These are phyloP conservation scores for Crucihimalaya himalaica DNA, from an alignment of 345 rosid species.

Conservation along the genomic window DNA sequence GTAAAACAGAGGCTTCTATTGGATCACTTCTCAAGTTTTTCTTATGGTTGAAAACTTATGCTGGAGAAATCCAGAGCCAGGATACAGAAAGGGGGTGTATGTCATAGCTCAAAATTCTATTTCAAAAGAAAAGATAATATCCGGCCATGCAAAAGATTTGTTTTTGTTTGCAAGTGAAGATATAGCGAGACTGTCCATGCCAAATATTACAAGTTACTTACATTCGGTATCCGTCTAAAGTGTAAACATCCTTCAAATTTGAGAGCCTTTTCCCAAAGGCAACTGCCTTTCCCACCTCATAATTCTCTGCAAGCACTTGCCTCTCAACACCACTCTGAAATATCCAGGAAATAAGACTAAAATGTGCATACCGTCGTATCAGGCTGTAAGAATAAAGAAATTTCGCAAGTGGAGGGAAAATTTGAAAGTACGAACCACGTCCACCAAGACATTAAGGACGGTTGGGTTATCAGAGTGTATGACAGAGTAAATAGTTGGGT, in stretches of 20 bases:
- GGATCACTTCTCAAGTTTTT: conserved; percentile 1
- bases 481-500: conserved; percentile 78
- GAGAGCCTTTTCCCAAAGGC: conserved; percentile 78
- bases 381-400: conserved; percentile 4
- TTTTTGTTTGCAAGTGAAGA: conserved; percentile 22
- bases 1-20: neutral
- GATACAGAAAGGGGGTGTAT: neutral
- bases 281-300: conserved; percentile 71
- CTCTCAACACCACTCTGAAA: conserved; percentile 79
- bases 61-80: conserved; percentile 6
- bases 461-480: conserved; percentile 71
- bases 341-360: conserved; percentile 19
- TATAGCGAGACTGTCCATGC: conserved; percentile 2
- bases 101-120: neutral
- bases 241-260: conserved; percentile 82
- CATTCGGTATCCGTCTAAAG: conserved; percentile 88
- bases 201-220: conserved; percentile 42
- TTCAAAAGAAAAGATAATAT: neutral
- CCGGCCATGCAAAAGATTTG: neutral
- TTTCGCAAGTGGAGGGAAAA: conserved; percentile 6
- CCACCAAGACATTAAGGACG: conserved; percentile 87
- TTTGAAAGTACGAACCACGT: conserved; percentile 55
- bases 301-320: conserved; percentile 89
- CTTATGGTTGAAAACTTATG: conserved; percentile 1
- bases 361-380: neutral